Evolutionary conservation across 108 stramenopile genomes (phyloP).

Genomic region (Pseudonitzschia pungens): DNA sequence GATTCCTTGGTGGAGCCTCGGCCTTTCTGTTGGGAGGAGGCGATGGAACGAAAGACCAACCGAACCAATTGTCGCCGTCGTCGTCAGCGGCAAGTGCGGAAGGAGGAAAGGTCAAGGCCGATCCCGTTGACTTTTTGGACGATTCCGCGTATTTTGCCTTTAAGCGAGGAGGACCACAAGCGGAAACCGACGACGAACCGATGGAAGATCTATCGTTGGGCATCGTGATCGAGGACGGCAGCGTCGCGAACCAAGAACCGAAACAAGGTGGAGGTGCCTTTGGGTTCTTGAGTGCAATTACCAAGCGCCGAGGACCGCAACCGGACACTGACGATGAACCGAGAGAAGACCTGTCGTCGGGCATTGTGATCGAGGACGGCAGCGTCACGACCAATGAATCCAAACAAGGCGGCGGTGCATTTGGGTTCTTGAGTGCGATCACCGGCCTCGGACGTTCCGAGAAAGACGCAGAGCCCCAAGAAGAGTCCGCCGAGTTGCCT

Average conservation of each 20-base stretch:
- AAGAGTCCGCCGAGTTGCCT: background rate
- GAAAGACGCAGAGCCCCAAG: background rate
- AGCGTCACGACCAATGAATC: background rate
- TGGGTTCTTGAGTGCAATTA: background rate
- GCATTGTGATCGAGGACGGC: background rate
- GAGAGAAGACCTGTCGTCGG: background rate
- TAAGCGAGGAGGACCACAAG: background rate
- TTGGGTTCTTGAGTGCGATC: background rate
- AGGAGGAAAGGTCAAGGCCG: conserved; percentile 8
- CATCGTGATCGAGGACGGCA: conserved; percentile 8
- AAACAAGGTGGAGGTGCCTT: background rate
- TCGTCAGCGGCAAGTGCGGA: background rate
- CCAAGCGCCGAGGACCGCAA: background rate
- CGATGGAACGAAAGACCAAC: conserved; percentile 1
- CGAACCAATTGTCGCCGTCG: background rate
- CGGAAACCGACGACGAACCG: background rate
- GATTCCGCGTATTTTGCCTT: conserved; percentile 18
- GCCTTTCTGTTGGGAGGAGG: conserved; percentile 17
- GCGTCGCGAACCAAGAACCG: background rate
- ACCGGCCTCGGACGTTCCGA: background rate
- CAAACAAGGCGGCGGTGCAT: background rate
- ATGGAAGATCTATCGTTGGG: background rate
- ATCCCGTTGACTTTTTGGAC: conserved; percentile 16
- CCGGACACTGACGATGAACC: background rate
- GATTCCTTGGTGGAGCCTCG: conserved; percentile 32